phyloP scores from a whole-genome alignment of 306 rosid genomes.

The Carpinus fangiana region DNA sequence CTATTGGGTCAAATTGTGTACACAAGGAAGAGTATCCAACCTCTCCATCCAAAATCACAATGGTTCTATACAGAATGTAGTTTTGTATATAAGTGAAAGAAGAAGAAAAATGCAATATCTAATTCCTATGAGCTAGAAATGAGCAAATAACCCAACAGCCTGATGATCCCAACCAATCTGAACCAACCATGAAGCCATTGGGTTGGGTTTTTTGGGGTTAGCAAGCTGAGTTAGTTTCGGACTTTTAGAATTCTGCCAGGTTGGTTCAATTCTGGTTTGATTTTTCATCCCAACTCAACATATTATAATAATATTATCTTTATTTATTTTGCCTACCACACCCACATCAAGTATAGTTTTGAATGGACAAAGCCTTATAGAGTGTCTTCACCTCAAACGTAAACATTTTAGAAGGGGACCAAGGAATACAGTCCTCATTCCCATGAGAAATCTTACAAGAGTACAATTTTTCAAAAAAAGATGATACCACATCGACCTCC shows the following conservation, averaged over 20 bases:
- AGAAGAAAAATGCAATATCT: not conserved
- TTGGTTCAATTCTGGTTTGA: not conserved
- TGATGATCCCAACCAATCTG: not conserved
- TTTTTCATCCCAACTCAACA: too few relatives aligned
- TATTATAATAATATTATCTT: too few relatives aligned
- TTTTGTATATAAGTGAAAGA: not conserved
- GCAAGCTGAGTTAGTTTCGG: not conserved
- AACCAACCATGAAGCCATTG: not conserved
- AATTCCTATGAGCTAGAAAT: not conserved
- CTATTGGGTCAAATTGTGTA: not conserved
- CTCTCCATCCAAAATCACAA: slow-evolving; percentile 1
- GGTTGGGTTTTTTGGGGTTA: not conserved
- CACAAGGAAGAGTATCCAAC: slow-evolving; percentile 8
- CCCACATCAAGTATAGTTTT: too few relatives aligned
- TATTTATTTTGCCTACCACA: too few relatives aligned
- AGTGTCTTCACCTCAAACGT: too few relatives aligned
- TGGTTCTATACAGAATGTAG: not conserved
- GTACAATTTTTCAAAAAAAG: too few relatives aligned
- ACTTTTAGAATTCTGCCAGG: not conserved
- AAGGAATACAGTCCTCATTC: too few relatives aligned
- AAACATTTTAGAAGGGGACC: too few relatives aligned
- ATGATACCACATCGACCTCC: too few relatives aligned
- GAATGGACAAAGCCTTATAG: too few relatives aligned
- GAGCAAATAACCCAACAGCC: not conserved
- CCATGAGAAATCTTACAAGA: too few relatives aligned